Conservation (phyloP, 2,329 filamentous ascomycete genomes). For the Chalara sp. region DNA sequence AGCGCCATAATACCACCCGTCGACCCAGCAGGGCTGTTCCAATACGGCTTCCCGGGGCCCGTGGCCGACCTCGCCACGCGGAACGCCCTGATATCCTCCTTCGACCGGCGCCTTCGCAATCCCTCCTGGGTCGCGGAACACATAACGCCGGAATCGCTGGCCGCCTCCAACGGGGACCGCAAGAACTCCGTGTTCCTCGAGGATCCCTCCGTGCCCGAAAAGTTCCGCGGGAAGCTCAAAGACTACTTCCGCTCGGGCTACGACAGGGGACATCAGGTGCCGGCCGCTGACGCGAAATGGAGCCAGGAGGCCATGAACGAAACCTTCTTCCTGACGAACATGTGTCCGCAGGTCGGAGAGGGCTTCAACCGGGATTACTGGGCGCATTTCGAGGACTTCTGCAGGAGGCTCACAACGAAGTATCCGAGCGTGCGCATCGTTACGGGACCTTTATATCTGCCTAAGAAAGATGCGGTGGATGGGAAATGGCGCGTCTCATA, state of each 20-base stretch:
- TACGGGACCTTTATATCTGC: slow-evolving; percentile 89
- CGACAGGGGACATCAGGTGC: slow-evolving; percentile 94
- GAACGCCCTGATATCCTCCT: slow-evolving; percentile 74
- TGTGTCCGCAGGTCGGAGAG: slow-evolving; percentile 97
- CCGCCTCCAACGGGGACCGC: slow-evolving; percentile 69
- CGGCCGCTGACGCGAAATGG: slow-evolving; percentile 95
- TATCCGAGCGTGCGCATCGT: slow-evolving; percentile 89
- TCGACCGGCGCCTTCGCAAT: slow-evolving; percentile 85
- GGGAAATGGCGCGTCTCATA: slow-evolving; percentile 94
- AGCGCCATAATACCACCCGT: slow-evolving; percentile 43
- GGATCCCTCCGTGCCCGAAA: slow-evolving; percentile 70
- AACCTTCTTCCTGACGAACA: slow-evolving; percentile 89
- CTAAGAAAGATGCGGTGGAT: slow-evolving; percentile 71
- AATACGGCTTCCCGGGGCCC: slow-evolving; percentile 90
- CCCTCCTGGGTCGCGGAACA: slow-evolving; percentile 95
- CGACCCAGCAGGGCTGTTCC: slow-evolving; percentile 69
- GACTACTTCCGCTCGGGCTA: slow-evolving; percentile 96
- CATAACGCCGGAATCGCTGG: slow-evolving; percentile 83
- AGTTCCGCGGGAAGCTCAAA: slow-evolving; percentile 83
- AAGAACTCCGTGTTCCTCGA: slow-evolving; percentile 79
- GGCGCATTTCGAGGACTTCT: slow-evolving; percentile 98
- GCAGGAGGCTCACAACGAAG: slow-evolving; percentile 67
- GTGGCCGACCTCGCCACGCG: slow-evolving; percentile 74
- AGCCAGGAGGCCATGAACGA: slow-evolving; percentile 89
- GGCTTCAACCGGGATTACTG: slow-evolving; percentile 99